Base-by-base conservation (phyloP, 805 yeast genomes). In the Cyberlindnera saturnus region DNA sequence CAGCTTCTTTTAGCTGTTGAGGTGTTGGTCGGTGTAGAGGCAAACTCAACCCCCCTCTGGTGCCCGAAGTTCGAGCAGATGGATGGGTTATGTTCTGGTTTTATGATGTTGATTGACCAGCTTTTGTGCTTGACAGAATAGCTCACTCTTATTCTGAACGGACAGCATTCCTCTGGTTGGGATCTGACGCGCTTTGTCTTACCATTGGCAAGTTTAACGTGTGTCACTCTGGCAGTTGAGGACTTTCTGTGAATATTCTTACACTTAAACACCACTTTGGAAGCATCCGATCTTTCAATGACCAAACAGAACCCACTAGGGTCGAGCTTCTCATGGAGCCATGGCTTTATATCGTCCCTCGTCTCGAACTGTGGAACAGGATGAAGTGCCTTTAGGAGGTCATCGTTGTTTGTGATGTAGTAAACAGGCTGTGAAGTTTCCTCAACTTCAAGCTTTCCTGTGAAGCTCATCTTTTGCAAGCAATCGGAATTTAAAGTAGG, bases 221-320 rank as follows among this genome's bases (percentile, higher is more conserved):
- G 40, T 17, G 46, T 28, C n/a, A 42, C 7, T 36, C 49, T 52
- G 31, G 55, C 47, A 2, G 50, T 39, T 2, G 50, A 36, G 5
- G 55, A 34, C 42, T 52, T 56, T 48, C 56, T 55, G 42, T 54
- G 56, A n/a, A 56, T 34, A 38, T 49, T 56, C 48, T 60, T 61
- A 45, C 65, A 61, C 41, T 62, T 60, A 53, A 62, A 61, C 9
- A 62, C 62, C 16, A 61, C 58, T 42, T 61, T 60, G 15, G 60
- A 48, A 3, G 55, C 48, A 40, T 61, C 65, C 1, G 63, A 57
- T 48, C 66, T 52, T 41, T 61, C 66, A 46, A 63, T 60, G 6
- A 62, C 65, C 34, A 58, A 40, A 16, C 38, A 41, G 18, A 57
- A 51, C 3, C 60, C 60, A 7, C 53, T 38, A 7, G 47, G 41